A percentile compares a stretch with the other conserved stretches of the same genome.
phyloP scores from a whole-genome alignment of 208 protist species.

The Porcisia deanei region DNA sequence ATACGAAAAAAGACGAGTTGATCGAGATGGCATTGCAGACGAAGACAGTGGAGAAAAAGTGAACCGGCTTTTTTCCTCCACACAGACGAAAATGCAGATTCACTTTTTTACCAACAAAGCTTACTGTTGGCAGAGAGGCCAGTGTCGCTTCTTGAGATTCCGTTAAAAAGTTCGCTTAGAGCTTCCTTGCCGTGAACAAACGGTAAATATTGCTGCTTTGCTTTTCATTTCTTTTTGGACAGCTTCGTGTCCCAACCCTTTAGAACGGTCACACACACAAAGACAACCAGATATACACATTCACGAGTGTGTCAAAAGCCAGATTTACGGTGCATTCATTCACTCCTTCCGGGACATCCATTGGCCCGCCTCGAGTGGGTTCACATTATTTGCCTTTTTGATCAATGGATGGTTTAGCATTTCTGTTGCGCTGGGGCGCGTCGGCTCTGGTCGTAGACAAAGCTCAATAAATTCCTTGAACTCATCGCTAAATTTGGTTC shows the following conservation, averaged over 20 bases:
- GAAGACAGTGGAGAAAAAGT: background rate
- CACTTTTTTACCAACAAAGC: background rate
- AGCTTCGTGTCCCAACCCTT: background rate
- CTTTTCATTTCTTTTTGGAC: background rate
- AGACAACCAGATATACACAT: background rate
- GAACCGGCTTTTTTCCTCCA: background rate
- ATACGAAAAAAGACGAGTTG: background rate
- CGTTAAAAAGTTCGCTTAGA: background rate
- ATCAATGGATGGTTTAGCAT: conserved; percentile 85
- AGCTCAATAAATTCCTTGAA: conserved; percentile 80
- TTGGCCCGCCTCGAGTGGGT: conserved; percentile 59
- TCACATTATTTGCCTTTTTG: conserved; percentile 51
- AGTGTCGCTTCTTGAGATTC: background rate
- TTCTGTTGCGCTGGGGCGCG: conserved; percentile 65
- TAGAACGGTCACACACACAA: background rate
- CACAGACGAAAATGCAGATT: no score
- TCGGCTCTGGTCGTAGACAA: conserved; percentile 57
- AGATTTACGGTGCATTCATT: background rate
- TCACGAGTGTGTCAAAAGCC: background rate
- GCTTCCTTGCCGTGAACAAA: background rate
- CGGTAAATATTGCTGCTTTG: background rate
- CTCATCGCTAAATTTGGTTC: conserved; percentile 56
- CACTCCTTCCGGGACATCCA: conserved; percentile 57
- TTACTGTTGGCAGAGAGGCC: background rate
- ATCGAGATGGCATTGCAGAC: background rate